phyloP scores from a whole-genome alignment of 2,329 filamentous ascomycete genomes.

The Penicillium sp. region DNA sequence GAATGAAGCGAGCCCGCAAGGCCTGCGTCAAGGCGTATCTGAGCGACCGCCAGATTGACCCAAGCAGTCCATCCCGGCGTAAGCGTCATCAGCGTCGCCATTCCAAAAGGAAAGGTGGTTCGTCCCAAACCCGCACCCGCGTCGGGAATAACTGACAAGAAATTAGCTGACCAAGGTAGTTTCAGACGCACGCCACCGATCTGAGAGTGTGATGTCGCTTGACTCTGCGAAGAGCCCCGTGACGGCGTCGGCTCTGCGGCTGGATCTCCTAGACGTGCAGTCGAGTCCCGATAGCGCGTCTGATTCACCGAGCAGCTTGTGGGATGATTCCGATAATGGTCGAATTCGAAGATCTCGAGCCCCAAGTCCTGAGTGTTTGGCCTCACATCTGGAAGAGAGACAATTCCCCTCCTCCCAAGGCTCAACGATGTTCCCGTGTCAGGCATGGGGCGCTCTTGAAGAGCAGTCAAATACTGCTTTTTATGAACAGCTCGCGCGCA shows the following conservation, averaged over 20 bases:
- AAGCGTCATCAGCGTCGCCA: background rate
- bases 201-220: background rate
- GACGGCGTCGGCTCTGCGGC: background rate
- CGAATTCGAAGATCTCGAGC: background rate
- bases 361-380: background rate
- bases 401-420: background rate
- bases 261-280: background rate
- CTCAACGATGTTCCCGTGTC: background rate
- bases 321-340: background rate
- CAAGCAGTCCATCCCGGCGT: background rate
- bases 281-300: background rate
- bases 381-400: background rate
- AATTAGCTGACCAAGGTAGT: background rate
- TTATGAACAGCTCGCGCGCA: background rate
- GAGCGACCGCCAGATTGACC: background rate
- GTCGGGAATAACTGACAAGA: background rate
- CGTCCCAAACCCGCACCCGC: background rate
- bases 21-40: constrained; percentile 11
- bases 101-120: background rate
- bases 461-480: background rate
- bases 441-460: background rate
- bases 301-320: background rate
- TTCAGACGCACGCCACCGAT: background rate
- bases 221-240: background rate
- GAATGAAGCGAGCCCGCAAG: constrained; percentile 18